Percentiles rank a stretch among this genome's conserved stretches.
Conservation (phyloP, 2,329 filamentous ascomycete genomes). For the Colletotrichum horii region DNA sequence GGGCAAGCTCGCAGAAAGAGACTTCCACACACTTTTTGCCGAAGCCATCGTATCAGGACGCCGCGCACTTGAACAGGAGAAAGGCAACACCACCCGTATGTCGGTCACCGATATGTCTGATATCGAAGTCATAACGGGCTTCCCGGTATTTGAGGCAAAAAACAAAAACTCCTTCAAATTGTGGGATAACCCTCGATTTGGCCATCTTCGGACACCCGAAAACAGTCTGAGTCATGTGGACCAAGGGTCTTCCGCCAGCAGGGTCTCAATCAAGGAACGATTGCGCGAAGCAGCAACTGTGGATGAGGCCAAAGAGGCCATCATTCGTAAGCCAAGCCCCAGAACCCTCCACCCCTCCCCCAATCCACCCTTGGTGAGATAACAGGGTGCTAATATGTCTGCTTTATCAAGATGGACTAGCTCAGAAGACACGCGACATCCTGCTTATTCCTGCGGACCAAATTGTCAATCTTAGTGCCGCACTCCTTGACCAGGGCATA, state of each 20-base stretch:
- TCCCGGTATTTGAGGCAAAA: background rate
- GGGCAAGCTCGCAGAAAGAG: slow-evolving; percentile 26
- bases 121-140: background rate
- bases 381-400: background rate
- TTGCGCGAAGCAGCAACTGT: background rate
- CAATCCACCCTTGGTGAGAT: background rate
- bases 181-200: background rate
- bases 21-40: slow-evolving; percentile 47
- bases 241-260: background rate
- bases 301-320: background rate
- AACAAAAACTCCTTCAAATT: background rate
- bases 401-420: background rate
- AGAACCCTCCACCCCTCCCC: background rate
- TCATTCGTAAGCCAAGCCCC: background rate
- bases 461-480: background rate
- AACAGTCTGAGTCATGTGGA: background rate
- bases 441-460: background rate
- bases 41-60: slow-evolving; percentile 40
- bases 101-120: background rate
- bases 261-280: background rate
- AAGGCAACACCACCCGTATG: background rate
- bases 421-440: background rate
- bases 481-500: slow-evolving; percentile 25
- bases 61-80: background rate
- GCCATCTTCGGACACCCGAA: background rate